These are phyloP conservation scores for Rhododendron ovatum DNA, from an alignment of 148 eudicot genomes.

Conservation along the genomic window DNA sequence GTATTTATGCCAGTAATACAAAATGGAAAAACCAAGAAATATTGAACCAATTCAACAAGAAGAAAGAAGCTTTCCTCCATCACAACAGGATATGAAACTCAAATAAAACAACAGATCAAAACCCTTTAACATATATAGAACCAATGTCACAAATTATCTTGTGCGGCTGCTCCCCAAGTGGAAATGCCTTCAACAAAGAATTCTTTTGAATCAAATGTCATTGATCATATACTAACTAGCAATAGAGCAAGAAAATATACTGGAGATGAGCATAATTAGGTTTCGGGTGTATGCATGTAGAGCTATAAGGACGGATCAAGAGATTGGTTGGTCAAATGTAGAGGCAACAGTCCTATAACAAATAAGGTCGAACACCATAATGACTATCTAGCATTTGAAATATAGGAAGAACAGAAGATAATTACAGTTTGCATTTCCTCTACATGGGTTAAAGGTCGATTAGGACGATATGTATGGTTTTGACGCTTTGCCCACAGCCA, in stretches of 20 bases:
- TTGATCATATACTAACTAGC: not conserved
- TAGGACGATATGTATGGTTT: conserved; percentile 92
- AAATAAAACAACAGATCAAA: not conserved
- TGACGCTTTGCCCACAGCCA: conserved; percentile 99
- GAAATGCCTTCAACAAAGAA: not conserved
- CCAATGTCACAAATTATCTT: not conserved
- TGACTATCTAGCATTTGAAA: not conserved
- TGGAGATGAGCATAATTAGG: not conserved
- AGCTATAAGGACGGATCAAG: not conserved
- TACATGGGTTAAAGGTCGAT: conserved; percentile 64
- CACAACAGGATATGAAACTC: not conserved
- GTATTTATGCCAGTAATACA: not conserved
- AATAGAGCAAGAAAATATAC: not conserved
- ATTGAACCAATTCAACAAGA: not conserved
- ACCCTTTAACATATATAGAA: not conserved
- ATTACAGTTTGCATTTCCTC: conserved; percentile 78
- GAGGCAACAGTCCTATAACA: not conserved
- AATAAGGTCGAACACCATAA: not conserved
- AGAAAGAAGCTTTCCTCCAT: not conserved
- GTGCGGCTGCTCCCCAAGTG: not conserved
- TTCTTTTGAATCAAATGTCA: not conserved
- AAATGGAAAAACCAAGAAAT: not conserved
- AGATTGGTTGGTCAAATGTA: not conserved
- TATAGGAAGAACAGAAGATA: conserved; percentile 11
- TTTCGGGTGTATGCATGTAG: not conserved